phyloP scores from a whole-genome alignment of 192 early-diverging fungal species.

The Coemansia sp. region DNA sequence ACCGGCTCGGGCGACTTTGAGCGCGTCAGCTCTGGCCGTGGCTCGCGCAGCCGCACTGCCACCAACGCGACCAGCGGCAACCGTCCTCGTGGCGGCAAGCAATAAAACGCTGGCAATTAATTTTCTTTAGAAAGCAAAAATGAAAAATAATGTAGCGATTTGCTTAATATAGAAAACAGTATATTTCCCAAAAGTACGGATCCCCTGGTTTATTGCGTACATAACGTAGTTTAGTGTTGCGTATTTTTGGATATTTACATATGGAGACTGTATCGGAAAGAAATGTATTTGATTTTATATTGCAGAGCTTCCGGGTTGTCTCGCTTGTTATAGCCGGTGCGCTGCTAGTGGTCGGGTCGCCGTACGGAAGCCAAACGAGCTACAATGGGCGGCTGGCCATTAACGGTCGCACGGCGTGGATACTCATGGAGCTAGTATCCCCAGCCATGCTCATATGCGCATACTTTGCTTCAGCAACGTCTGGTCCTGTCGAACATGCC shows the following conservation, averaged over 20 bases:
- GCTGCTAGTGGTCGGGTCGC: conserved; percentile 38
- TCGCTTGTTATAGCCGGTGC: conserved; percentile 20
- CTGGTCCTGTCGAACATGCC: background rate
- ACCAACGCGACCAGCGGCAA: conserved; percentile 19
- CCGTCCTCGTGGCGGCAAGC: conserved; percentile 29
- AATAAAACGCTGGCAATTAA: conserved; percentile 10
- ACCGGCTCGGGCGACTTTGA: conserved; percentile 48
- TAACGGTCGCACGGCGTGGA: conserved; percentile 35
- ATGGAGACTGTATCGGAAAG: conserved; percentile 7
- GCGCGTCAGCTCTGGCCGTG: conserved; percentile 44
- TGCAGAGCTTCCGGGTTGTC: conserved; percentile 14
- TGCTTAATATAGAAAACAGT: background rate
- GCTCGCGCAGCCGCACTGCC: conserved; percentile 42
- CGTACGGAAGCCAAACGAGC: conserved; percentile 46
- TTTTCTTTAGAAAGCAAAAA: background rate
- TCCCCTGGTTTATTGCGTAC: background rate
- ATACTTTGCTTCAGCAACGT: background rate
- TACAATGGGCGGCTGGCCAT: conserved; percentile 26
- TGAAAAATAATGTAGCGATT: background rate
- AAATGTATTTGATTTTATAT: conserved; percentile 10
- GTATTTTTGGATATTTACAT: background rate
- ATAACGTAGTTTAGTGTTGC: background rate
- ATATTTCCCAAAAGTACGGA: background rate
- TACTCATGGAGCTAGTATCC: conserved; percentile 48
- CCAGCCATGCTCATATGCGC: conserved; percentile 23